phyloP scores from a whole-genome alignment of 257 asterid species.

The Primulina eburnea region DNA sequence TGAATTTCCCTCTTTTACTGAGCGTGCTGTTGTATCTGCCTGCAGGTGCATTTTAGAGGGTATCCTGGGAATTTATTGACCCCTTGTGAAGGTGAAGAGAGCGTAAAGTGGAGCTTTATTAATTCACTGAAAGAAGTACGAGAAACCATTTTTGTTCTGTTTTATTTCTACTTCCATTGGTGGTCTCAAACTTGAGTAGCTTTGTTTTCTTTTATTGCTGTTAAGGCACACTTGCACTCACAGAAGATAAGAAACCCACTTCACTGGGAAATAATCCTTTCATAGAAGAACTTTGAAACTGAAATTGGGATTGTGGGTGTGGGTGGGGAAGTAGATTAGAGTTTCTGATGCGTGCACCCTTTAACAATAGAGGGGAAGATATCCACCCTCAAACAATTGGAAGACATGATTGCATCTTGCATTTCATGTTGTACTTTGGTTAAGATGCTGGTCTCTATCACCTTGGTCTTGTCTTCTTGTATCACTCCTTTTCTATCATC shows the following conservation, averaged over 20 bases:
- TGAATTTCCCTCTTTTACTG: conserved; percentile 17
- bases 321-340: conserved; percentile 7
- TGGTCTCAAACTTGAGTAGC: conserved; percentile 15
- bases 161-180: conserved; percentile 11
- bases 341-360: conserved; percentile 9
- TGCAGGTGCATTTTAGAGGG: conserved; percentile 96
- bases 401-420: conserved; percentile 6
- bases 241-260: conserved; percentile 1
- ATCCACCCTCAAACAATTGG: conserved; percentile 4
- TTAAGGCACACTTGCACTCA: background rate
- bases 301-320: conserved; percentile 3
- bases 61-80: conserved; percentile 72
- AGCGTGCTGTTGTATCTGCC: conserved; percentile 20
- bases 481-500: background rate
- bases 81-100: conserved; percentile 96
- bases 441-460: background rate
- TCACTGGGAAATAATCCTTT: conserved; percentile 4
- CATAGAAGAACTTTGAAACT: background rate
- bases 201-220: conserved; percentile 14
- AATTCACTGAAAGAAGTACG: conserved; percentile 93
- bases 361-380: background rate
- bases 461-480: background rate
- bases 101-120: conserved; percentile 88
- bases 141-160: conserved; percentile 28
- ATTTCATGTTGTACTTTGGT: conserved; percentile 15